Percentiles rank a stretch among this genome's conserved stretches.
phyloP scores from a whole-genome alignment of 257 asterid species.

The Nicotiana obtusifolia region DNA sequence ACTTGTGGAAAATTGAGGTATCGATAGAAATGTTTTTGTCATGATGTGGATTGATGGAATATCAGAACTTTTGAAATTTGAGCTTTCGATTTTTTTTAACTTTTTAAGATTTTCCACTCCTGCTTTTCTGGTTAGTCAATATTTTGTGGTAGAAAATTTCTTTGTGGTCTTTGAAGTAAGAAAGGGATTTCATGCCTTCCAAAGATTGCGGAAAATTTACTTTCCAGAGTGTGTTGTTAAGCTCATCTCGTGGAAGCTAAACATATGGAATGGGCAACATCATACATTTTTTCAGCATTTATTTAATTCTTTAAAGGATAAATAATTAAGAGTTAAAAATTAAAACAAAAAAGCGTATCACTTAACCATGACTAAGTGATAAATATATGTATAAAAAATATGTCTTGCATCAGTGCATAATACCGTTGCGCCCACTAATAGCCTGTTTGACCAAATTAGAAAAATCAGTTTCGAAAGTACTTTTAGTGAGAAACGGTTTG shows the following conservation, averaged over 20 bases:
- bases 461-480: no score
- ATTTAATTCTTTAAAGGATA: no score
- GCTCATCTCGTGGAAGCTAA: no score
- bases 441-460: no score
- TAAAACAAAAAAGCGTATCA: no score
- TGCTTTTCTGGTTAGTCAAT: background rate
- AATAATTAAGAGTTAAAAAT: no score
- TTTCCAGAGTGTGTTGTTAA: background rate
- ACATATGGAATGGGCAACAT: background rate
- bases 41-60: constrained; percentile 2
- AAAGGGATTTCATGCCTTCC: background rate
- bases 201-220: constrained; percentile 9
- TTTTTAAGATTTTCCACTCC: background rate
- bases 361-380: no score
- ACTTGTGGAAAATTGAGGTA: background rate
- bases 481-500: no score
- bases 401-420: no score
- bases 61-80: constrained; percentile 2
- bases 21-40: background rate
- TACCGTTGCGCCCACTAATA: no score
- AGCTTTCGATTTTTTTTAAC: background rate
- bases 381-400: no score
- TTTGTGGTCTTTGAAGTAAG: background rate
- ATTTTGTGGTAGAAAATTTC: background rate
- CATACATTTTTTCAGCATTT: no score